Percentiles rank a stretch among this genome's conserved stretches.
Conservation (phyloP, 768 basidiomycete genomes). For the Leucocoprinus leucothites region DNA sequence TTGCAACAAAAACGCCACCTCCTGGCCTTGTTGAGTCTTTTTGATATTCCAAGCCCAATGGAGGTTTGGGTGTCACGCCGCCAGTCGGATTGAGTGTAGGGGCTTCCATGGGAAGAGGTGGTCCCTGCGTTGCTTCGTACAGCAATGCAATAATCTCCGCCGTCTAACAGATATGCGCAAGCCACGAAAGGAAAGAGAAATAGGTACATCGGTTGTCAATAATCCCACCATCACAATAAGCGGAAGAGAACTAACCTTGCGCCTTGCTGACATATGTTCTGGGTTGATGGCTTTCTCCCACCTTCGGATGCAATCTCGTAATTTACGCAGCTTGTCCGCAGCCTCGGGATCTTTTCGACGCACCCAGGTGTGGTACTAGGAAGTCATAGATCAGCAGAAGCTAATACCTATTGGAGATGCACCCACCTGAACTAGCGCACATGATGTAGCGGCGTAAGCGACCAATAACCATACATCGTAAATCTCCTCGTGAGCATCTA, state of each 20-base stretch:
- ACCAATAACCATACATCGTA: constrained; percentile 89
- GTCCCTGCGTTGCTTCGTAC: constrained; percentile 92
- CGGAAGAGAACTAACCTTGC: constrained; percentile 57
- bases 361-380: constrained; percentile 91
- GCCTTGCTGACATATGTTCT: constrained; percentile 92
- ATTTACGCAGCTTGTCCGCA: constrained; percentile 66
- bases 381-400: constrained; percentile 10
- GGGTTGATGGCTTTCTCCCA: constrained; percentile 88
- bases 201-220: neutral
- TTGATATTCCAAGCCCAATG: constrained; percentile 62
- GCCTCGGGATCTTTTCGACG: constrained; percentile 76
- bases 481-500: constrained; percentile 72
- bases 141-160: constrained; percentile 90
- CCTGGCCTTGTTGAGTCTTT: constrained; percentile 81
- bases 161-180: constrained; percentile 44
- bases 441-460: constrained; percentile 84
- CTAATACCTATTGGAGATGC: constrained; percentile 8
- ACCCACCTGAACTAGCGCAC: constrained; percentile 86
- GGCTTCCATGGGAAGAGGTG: constrained; percentile 45
- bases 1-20: constrained; percentile 82
- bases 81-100: constrained; percentile 78
- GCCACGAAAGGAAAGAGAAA: neutral
- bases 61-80: constrained; percentile 57
- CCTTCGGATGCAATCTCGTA: constrained; percentile 79
- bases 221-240: neutral